Conservation (phyloP, 2,329 filamentous ascomycete species). For the Stagonosporopsis cucurbitacearum region DNA sequence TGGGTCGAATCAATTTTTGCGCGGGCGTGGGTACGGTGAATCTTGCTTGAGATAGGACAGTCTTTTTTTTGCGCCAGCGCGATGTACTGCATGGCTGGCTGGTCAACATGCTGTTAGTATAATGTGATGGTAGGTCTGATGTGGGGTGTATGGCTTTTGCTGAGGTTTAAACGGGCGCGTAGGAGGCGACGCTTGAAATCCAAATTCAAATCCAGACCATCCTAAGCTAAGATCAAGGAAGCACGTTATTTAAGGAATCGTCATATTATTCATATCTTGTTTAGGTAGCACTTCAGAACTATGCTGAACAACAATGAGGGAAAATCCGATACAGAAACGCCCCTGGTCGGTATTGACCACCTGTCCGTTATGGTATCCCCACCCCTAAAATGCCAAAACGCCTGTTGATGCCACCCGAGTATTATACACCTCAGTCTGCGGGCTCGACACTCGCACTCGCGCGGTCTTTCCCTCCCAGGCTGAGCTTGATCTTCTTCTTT, state of each 20-base stretch:
- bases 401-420: conserved; percentile 10
- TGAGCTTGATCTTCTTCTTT: conserved; percentile 50
- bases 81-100: background rate
- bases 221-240: background rate
- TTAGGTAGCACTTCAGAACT: background rate
- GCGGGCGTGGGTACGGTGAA: background rate
- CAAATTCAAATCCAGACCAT: too few relatives aligned
- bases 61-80: background rate
- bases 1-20: conserved; percentile 19
- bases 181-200: too few relatives aligned
- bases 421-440: background rate
- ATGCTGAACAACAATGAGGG: background rate
- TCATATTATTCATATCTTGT: background rate
- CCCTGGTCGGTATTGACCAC: conserved; percentile 12
- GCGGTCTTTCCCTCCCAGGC: conserved; percentile 26
- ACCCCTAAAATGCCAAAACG: conserved; percentile 17
- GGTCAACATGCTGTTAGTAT: background rate
- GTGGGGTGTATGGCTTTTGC: background rate
- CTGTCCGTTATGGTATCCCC: conserved; percentile 19
- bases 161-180: too few relatives aligned
- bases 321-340: conserved; percentile 7
- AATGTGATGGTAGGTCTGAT: background rate
- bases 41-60: fast-evolving
- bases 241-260: background rate
- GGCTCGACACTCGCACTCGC: conserved; percentile 18